Evolutionary conservation across 371 early-diverging fungal genomes (phyloP), one percentile per base, ranked within the genome.

Genomic region (Dinochytrium kinnereticum): DNA sequence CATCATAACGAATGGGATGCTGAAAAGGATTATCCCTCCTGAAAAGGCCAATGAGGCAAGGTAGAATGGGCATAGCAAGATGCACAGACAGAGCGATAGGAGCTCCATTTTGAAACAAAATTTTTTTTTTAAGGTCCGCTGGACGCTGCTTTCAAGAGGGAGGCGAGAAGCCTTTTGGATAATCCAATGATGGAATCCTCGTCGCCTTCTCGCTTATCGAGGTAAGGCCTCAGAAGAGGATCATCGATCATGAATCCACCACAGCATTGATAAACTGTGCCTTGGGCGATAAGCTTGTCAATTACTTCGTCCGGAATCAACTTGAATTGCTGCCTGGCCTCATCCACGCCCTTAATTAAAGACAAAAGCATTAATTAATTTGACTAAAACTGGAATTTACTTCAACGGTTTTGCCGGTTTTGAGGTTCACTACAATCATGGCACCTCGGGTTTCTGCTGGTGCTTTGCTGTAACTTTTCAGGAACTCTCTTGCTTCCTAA

Each of bases 161-260:
- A 26, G 15, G 15, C 26, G 17, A 79, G 72, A 24, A 82, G 72
- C 24, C 73, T 55, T 44, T 82, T 33, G 10, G 85, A 81, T 67
- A 83, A 75, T 0, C 86, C 86, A 51, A 84, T 76, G 50, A 86
- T 86, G n/a, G 78, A 76, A 64, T 84, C 84, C 49, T 71, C 78
- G 26, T 82, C 86, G 1, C 82, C 79, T 21, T 80, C 82, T 37
- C 80, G 65, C 31, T 64, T 26, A 7, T 50, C 74, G 51, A 84
- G 51, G 38, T 78, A 84, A 37, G 84, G 83, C 13, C 21, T 1
- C 19, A 83, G 73, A 1, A 81, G 21, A 0, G 74, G 77, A 37
- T 86, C 84, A 34, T 86, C 86, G 59, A 86, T 78, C 73, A 82
- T 76, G 76, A 86, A 85, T 13, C 84, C 86, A 21, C 86, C 86